A percentile compares a stretch with the other conserved stretches of the same genome.
Evolutionary conservation across 495 filamentous ascomycete genomes (phyloP).

Genomic region (Tirmania nivea): DNA sequence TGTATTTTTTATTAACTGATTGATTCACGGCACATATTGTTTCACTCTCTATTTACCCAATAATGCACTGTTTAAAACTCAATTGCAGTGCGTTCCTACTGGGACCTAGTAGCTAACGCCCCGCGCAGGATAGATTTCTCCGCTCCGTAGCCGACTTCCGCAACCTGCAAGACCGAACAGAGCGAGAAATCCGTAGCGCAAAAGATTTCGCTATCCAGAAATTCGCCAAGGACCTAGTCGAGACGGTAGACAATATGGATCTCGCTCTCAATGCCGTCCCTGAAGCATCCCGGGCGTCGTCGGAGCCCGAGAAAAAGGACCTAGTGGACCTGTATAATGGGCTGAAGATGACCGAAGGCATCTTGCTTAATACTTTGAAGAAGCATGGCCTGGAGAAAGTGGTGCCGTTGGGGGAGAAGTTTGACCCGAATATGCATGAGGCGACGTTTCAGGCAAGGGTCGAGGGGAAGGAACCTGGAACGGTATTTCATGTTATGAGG

Average conservation of each 20-base stretch:
- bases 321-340: conserved; percentile 66
- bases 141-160: conserved; percentile 89
- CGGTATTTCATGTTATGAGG: conserved; percentile 76
- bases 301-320: conserved; percentile 27
- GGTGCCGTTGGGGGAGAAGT: conserved; percentile 54
- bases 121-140: conserved; percentile 62
- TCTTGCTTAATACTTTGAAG: conserved; percentile 68
- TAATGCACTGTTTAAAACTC: not conserved
- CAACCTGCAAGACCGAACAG: conserved; percentile 86
- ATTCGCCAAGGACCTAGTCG: conserved; percentile 85
- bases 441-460: conserved; percentile 80
- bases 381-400: conserved; percentile 90
- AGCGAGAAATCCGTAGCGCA: conserved; percentile 68
- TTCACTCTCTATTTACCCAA: not conserved
- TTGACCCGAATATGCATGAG: conserved; percentile 91
- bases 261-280: conserved; percentile 66
- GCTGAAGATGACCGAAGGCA: conserved; percentile 79
- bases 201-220: conserved; percentile 84
- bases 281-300: conserved; percentile 38
- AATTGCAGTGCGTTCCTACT: not conserved
- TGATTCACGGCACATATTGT: not conserved
- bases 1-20: conserved; percentile 3
- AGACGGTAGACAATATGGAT: conserved; percentile 90
- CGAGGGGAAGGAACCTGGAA: conserved; percentile 67
- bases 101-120: not conserved